These are phyloP conservation scores for Hanseniaspora jakobsenii DNA, from an alignment of 805 yeast genomes.

Conservation along the genomic window DNA sequence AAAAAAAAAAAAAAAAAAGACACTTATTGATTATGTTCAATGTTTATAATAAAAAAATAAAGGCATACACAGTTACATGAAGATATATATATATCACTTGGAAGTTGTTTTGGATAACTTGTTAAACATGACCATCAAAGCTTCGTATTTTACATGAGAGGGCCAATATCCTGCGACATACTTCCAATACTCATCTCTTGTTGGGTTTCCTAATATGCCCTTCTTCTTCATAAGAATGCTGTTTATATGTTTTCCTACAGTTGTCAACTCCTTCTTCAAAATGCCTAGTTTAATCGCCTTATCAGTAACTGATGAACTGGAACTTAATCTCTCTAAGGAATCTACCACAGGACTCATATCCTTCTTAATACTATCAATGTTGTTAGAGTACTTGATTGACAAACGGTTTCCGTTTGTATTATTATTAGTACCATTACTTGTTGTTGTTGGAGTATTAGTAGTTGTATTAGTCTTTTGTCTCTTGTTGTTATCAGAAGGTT, in stretches of 20 bases:
- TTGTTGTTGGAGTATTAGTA: neutral
- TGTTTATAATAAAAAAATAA: too few species aligned
- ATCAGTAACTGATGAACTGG: conserved; percentile 62
- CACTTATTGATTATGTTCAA: too few species aligned
- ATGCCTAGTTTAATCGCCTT: conserved; percentile 67
- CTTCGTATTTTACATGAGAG: conserved; percentile 59
- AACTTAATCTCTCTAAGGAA: conserved; percentile 52
- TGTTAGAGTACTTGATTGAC: conserved; percentile 4
- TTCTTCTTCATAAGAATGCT: conserved; percentile 27
- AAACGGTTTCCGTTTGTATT: too few species aligned
- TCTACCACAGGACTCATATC: conserved; percentile 54
- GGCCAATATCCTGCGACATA: conserved; percentile 85
- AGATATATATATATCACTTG: neutral
- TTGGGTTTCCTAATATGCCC: conserved; percentile 21
- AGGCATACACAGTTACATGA: neutral
- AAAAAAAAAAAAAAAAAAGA: too few species aligned
- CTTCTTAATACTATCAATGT: conserved; percentile 1
- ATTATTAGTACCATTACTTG: neutral
- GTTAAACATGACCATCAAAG: conserved; percentile 65
- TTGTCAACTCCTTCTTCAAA: conserved; percentile 53
- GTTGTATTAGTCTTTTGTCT: neutral
- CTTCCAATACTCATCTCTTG: conserved; percentile 41
- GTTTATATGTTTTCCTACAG: conserved; percentile 58
- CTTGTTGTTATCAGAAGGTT: neutral
- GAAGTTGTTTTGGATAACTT: conserved; percentile 29